Percentiles rank a stretch among this genome's conserved stretches.
Evolutionary conservation across 176 grass and related monocot species (phyloP).

Genomic region (Oryza coarctata): DNA sequence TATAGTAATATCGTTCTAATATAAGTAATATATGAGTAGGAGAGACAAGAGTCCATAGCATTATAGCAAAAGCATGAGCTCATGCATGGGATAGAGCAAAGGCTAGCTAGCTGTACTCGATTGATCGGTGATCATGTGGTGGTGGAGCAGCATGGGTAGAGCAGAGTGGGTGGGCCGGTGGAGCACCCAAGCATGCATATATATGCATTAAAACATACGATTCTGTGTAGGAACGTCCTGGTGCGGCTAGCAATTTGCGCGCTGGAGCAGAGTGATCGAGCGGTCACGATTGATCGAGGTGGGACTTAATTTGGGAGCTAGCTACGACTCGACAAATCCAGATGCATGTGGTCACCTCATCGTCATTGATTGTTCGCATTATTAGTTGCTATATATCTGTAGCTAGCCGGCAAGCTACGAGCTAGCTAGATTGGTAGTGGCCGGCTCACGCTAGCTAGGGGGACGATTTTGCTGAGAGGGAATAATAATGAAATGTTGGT

Average conservation of each 20-base stretch:
- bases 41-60: no score
- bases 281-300: neutral
- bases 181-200: neutral
- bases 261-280: neutral
- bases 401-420: neutral
- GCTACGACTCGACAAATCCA: neutral
- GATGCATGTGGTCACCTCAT: neutral
- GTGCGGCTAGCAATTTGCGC: neutral
- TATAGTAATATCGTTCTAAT: no score
- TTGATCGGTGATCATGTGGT: neutral
- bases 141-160: neutral
- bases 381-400: neutral
- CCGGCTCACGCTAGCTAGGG: neutral
- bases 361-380: neutral
- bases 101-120: neutral
- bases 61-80: neutral
- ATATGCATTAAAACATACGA: neutral
- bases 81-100: no score
- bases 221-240: neutral
- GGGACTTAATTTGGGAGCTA: conserved; percentile 12
- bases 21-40: neutral
- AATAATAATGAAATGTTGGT: neutral
- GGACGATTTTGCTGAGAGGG: neutral
- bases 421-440: neutral
- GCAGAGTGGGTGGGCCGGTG: neutral